Evolutionary conservation across 1,284 basidiomycete genomes (phyloP), one percentile per base, ranked within the genome.

Genomic region (Ganoderma leucocontextum): DNA sequence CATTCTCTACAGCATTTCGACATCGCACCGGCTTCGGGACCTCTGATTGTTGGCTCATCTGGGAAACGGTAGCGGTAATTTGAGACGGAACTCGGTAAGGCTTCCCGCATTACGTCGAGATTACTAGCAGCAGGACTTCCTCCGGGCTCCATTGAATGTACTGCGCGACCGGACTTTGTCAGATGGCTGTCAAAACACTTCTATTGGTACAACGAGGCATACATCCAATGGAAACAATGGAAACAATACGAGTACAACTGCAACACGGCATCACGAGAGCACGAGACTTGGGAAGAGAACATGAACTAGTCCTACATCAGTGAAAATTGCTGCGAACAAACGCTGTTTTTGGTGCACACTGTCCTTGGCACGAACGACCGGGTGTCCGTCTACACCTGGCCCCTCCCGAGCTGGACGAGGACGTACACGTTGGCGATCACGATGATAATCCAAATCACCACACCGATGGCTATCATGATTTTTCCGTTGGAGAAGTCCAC

Each of bases 361-460:
- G 58, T 60, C 58, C 38, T 41, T 60, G 58, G 38, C 58, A 41
- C 22, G 13, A 9, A 5, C 35, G 55, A 15, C 33, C 19, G 19
- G 47, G 35, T 19, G 19, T 38, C 29, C 35, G 17, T n/a, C 58
- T 60, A 62, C 35, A 10, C 63, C 35, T 58, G 38, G 10, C 63
- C 63, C 55, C 82, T 68, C 61, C 78, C 82, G 42, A 91, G 78
- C 19, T 81, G 83, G 15, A 86, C 80, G 52, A 92, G 76, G 3
- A 86, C 89, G 70, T 91, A 92, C 22, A 85, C 78, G 75, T 95
- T 94, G 39, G 93, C 93, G 19, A 85, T 78, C 12, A 91, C 79
- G 12, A 95, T 82, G 4, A 93, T 70, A 6, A 86, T 69, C 82
- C 89, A 93, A 44, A 94, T 85, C 15, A 82, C 17, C 70, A 82